Base-by-base conservation (phyloP, 139 green algal genomes). In the Prasinococcaceae sp. region DNA sequence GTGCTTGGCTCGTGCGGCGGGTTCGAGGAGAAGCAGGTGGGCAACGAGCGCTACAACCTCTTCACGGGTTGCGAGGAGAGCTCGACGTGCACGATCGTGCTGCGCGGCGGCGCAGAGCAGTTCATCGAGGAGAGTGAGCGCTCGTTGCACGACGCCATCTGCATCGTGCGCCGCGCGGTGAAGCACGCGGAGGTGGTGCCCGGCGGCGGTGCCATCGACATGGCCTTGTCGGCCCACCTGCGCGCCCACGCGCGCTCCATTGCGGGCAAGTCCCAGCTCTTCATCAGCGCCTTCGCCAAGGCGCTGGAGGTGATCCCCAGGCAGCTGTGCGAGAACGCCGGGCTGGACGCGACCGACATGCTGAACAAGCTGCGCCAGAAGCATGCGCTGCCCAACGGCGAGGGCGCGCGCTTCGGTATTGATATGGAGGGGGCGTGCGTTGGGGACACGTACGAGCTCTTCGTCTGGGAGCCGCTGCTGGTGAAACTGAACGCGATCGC, bases 1-100 rank as follows among this genome's bases (percentile, higher is more conserved):
- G 77, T 82, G 46, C 64, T 98, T 30, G 90, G 90, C 37, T 83
- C 60, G 8, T 96, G 88, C 65, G 77, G 40, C 5, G 38, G 50
- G 3, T 98, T 97, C 60, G 84, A 98, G 72, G 90, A 98, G 77
- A 58, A 72, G 28, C 89, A 98, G 76, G 90, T 98, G 17, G 90
- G 90, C 16, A 86, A 74, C 28, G 90, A 97, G 73, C 76, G 90
- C 2, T 98, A 86, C 79, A 97, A 97, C 69, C 56, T 98, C 29
- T 98, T 98, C 68, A 93, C 62, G n/a, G 88, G 83, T 19, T 95
- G 86, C 70, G 77, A 82, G 20, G 32, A 75, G 27, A 80, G 83
- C 0, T 79, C 82, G 48, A 97, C 90, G 19, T 79, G 83, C 47
- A 98, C 90, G 22, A 83, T 98, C 19, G 88, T 98, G 59, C 73